Percentiles rank a stretch among this genome's conserved stretches.
Evolutionary conservation across 2,329 filamentous ascomycete species (phyloP).

Genomic region (Exophiala dermatitidis): DNA sequence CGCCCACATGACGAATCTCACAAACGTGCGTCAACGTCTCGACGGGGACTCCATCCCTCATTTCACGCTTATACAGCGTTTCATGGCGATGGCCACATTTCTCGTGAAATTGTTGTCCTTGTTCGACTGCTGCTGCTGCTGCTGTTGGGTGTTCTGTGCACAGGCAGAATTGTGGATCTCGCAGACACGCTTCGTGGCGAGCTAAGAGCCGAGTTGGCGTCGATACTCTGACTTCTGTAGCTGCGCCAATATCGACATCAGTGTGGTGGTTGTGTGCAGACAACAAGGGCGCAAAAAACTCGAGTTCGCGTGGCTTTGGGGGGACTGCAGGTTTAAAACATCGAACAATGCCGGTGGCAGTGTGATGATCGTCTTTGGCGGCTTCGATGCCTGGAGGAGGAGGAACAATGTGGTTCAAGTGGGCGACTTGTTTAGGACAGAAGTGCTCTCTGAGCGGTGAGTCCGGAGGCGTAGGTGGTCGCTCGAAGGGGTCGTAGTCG

Average conservation of each 20-base stretch:
- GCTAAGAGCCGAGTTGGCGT: background rate
- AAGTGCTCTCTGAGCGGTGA: constrained; percentile 5
- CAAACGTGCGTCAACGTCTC: constrained; percentile 3
- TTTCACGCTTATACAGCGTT: constrained; percentile 1
- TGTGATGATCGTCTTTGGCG: background rate
- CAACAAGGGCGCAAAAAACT: background rate
- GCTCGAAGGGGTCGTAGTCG: background rate
- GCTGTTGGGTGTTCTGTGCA: too few relatives aligned
- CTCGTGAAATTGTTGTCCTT: background rate
- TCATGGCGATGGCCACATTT: constrained; percentile 3
- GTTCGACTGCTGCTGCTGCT: background rate
- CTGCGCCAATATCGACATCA: background rate
- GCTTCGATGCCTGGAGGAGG: constrained; percentile 3
- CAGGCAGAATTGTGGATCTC: background rate
- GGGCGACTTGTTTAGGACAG: constrained; percentile 1
- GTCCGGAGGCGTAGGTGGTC: constrained; percentile 3
- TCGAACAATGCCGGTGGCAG: background rate
- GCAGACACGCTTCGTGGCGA: background rate
- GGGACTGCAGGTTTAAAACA: constrained; percentile 1
- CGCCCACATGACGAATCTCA: background rate
- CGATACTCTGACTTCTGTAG: background rate
- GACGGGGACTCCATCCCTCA: background rate
- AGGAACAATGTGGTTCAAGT: background rate
- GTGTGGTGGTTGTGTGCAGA: background rate
- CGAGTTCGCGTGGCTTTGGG: background rate